Percentiles rank a stretch among this genome's conserved stretches.
Evolutionary conservation across 2,329 filamentous ascomycete genomes (phyloP).

Genomic region (Tolypocladium guangdongense): DNA sequence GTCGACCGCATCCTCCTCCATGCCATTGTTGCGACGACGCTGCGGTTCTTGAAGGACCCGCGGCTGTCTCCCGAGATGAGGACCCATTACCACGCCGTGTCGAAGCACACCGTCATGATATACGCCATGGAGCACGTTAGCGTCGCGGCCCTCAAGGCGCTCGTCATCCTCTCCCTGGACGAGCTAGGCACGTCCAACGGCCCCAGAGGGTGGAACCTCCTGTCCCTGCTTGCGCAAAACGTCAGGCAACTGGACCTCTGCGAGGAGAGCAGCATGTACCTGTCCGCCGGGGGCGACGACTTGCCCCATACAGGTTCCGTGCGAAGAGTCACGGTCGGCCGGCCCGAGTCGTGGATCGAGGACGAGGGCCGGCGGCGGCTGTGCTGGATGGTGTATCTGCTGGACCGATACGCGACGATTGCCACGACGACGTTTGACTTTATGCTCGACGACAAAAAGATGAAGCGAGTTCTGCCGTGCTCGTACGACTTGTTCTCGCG

Average conservation of each 20-base stretch:
- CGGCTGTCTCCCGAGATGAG: slow-evolving; percentile 25
- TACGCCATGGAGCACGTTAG: slow-evolving; percentile 31
- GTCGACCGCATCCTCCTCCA: slow-evolving; percentile 29
- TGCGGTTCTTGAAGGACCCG: slow-evolving; percentile 30
- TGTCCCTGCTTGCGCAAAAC: slow-evolving; percentile 27
- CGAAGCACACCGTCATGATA: slow-evolving; percentile 27
- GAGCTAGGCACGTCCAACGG: slow-evolving; percentile 32
- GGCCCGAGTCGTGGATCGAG: slow-evolving; percentile 32
- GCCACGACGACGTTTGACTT: slow-evolving; percentile 30
- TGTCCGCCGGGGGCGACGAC: slow-evolving; percentile 21
- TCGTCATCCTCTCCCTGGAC: slow-evolving; percentile 30
- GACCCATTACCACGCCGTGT: slow-evolving; percentile 26
- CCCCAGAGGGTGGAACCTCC: slow-evolving; percentile 29
- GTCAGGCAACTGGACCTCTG: slow-evolving; percentile 27
- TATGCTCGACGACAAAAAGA: slow-evolving; percentile 26
- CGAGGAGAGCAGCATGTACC: slow-evolving; percentile 26
- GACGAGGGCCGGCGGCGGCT: slow-evolving; percentile 30
- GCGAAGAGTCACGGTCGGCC: slow-evolving; percentile 20
- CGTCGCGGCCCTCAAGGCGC: slow-evolving; percentile 25
- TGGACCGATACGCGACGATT: slow-evolving; percentile 32
- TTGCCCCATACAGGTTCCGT: slow-evolving; percentile 22
- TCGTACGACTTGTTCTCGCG: slow-evolving; percentile 33
- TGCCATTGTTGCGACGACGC: slow-evolving; percentile 31
- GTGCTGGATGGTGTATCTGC: slow-evolving; percentile 34
- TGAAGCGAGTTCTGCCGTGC: slow-evolving; percentile 29